Evolutionary conservation across 2,329 filamentous ascomycete species (phyloP).

Genomic region (Dactylellina sp.): DNA sequence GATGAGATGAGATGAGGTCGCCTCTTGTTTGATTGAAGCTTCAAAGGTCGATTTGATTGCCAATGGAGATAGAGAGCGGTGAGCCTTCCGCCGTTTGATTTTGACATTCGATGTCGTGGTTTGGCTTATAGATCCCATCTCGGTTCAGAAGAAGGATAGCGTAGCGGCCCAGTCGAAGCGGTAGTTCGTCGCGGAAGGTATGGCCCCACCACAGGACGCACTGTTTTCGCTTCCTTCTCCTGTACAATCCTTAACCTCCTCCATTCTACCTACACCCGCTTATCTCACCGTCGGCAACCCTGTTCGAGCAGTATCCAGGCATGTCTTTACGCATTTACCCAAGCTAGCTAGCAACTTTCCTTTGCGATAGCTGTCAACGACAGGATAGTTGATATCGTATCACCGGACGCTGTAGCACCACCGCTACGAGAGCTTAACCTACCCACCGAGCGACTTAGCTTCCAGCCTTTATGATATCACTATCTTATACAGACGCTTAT

Average conservation of each 20-base stretch:
- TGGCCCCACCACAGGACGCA: slow-evolving; percentile 39
- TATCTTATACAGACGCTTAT: background rate
- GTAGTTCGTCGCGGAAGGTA: slow-evolving; percentile 40
- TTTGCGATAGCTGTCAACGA: too few species aligned
- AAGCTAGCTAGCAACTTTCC: too few species aligned
- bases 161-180: slow-evolving; percentile 9
- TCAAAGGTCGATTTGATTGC: too few species aligned
- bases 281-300: background rate
- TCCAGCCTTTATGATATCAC: background rate
- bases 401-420: background rate
- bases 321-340: too few species aligned
- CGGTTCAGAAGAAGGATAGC: background rate
- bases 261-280: background rate
- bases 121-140: too few species aligned
- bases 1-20: slow-evolving; percentile 9
- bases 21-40: too few species aligned
- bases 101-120: too few species aligned
- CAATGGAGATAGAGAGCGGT: too few species aligned
- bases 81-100: too few species aligned
- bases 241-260: slow-evolving; percentile 46
- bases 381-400: too few species aligned
- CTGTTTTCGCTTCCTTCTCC: slow-evolving; percentile 1
- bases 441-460: background rate
- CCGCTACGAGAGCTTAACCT: background rate
- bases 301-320: background rate